phyloP scores from a whole-genome alignment of 345 rosid genomes.

The Lepidium didymum region DNA sequence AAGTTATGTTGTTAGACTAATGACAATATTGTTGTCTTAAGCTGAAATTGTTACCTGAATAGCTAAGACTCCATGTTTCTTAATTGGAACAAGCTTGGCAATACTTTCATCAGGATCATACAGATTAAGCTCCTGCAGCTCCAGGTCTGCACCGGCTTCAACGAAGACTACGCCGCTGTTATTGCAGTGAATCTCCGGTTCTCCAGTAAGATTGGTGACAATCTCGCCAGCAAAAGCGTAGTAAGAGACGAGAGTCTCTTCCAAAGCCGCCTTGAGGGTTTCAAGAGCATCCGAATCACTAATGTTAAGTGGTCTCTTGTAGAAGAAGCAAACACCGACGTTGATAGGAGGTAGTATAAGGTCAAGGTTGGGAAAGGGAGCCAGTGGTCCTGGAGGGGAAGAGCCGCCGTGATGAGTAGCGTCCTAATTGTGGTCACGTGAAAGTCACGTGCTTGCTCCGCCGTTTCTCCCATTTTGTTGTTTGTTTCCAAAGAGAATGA shows the following conservation, averaged over 20 bases:
- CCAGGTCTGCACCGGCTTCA: conserved; percentile 51
- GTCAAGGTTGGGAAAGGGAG: conserved; percentile 80
- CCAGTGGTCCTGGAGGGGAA: conserved; percentile 71
- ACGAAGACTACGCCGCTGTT: conserved; percentile 71
- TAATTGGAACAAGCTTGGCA: conserved; percentile 56
- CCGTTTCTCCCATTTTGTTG: conserved; percentile 18
- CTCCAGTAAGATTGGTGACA: conserved; percentile 45
- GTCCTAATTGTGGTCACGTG: conserved; percentile 34
- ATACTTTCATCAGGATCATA: conserved; percentile 59
- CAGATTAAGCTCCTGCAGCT: conserved; percentile 48
- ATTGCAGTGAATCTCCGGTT: conserved; percentile 72
- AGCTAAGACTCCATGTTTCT: conserved; percentile 50
- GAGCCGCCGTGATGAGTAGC: conserved; percentile 56
- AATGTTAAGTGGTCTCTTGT: conserved; percentile 24
- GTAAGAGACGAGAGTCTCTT: conserved; percentile 55
- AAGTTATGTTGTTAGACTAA: too few species aligned
- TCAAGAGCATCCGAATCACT: conserved; percentile 20
- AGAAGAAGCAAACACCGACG: conserved; percentile 66
- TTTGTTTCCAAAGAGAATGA: not conserved
- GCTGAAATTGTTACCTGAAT: conserved; percentile 48
- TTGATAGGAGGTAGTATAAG: conserved; percentile 65
- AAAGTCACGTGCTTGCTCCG: conserved; percentile 28
- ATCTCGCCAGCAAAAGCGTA: conserved; percentile 72
- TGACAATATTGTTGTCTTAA: not conserved
- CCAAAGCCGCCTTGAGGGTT: conserved; percentile 48